Conservation (phyloP, 2,329 filamentous ascomycete genomes). For the Talaromyces pinophilus region DNA sequence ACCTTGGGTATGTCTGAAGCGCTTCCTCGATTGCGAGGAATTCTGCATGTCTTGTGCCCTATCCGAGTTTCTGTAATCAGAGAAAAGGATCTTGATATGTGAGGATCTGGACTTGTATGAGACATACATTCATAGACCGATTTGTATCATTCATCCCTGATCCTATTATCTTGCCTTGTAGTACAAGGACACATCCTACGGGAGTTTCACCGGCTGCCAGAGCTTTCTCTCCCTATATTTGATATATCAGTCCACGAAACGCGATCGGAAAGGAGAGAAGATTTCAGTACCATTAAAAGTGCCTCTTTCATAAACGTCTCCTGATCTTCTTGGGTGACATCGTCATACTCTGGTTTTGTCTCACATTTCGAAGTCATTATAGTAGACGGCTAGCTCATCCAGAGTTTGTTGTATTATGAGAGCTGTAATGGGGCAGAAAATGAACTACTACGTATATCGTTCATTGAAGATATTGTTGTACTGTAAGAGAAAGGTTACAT, state of each 20-base stretch:
- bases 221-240: slow-evolving; percentile 73
- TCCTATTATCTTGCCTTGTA: slow-evolving; percentile 76
- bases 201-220: slow-evolving; percentile 87
- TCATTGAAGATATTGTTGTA: slow-evolving; percentile 6
- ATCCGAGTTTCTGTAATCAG: slow-evolving; percentile 41
- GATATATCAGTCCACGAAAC: neutral
- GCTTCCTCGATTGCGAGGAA: slow-evolving; percentile 79
- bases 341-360: slow-evolving; percentile 13
- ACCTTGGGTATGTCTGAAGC: slow-evolving; percentile 64
- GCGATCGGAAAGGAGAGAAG: neutral
- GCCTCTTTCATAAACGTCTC: slow-evolving; percentile 79
- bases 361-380: slow-evolving; percentile 1
- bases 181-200: slow-evolving; percentile 91
- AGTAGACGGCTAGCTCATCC: neutral
- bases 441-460: neutral
- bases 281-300: slow-evolving; percentile 69
- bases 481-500: neutral
- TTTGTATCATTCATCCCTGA: slow-evolving; percentile 98
- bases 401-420: neutral
- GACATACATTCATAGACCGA: slow-evolving; percentile 66
- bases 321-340: slow-evolving; percentile 40
- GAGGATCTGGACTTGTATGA: neutral
- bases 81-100: neutral
- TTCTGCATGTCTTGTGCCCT: slow-evolving; percentile 93
- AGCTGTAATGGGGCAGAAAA: neutral